These are phyloP conservation scores for Stereocaulon alpinum DNA, from an alignment of 495 filamentous ascomycete genomes.

Conservation along the genomic window DNA sequence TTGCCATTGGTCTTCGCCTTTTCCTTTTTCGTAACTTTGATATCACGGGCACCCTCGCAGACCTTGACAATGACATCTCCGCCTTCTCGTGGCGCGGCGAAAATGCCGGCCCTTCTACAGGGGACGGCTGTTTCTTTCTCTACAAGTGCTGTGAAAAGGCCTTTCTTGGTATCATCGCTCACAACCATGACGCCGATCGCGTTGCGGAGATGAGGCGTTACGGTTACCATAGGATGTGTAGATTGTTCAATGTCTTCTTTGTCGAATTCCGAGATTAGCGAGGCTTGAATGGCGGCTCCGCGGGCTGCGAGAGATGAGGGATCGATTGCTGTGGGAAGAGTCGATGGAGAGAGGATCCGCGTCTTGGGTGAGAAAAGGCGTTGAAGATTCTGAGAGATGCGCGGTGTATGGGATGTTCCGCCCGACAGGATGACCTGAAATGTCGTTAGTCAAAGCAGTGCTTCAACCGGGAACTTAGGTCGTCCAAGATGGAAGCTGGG, in stretches of 20 bases:
- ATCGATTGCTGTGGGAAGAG: constrained; percentile 69
- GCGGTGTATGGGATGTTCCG: constrained; percentile 86
- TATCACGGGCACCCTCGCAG: constrained; percentile 74
- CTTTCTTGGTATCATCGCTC: constrained; percentile 47
- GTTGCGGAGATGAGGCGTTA: constrained; percentile 76
- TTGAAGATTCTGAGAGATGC: constrained; percentile 66
- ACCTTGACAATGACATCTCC: constrained; percentile 81
- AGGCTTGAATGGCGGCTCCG: constrained; percentile 92
- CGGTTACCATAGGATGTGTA: constrained; percentile 89
- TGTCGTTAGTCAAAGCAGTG: background rate
- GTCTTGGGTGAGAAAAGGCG: constrained; percentile 75
- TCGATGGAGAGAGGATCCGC: constrained; percentile 70
- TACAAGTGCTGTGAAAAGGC: constrained; percentile 67
- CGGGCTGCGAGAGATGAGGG: constrained; percentile 81
- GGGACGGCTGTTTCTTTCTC: constrained; percentile 81
- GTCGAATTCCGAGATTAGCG: constrained; percentile 84
- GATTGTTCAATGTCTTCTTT: constrained; percentile 88
- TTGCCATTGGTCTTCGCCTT: constrained; percentile 45
- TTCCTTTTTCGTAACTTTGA: constrained; percentile 82
- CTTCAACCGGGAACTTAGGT: background rate
- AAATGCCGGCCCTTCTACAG: constrained; percentile 68
- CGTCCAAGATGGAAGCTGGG: background rate
- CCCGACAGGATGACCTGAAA: constrained; percentile 74
- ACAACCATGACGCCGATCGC: constrained; percentile 79
- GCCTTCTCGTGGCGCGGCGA: constrained; percentile 61